Percentiles rank a stretch among this genome's conserved stretches.
These are phyloP conservation scores for Hymenoscyphus scutula DNA, from an alignment of 2,329 filamentous ascomycete species.

Conservation along the genomic window DNA sequence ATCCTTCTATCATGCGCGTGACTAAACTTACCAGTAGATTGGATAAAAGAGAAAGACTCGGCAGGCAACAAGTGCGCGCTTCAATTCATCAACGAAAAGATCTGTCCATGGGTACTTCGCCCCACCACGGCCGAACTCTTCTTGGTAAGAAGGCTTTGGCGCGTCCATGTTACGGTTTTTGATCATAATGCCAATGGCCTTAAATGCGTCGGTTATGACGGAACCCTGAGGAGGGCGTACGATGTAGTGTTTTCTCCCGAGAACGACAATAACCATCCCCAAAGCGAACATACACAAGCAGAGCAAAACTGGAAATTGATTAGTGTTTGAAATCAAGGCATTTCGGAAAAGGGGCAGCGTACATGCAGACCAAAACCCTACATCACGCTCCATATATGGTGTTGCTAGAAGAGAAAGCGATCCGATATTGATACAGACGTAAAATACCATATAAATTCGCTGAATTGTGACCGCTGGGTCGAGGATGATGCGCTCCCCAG, in stretches of 20 bases:
- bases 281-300: constrained; percentile 53
- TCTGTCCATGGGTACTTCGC: constrained; percentile 43
- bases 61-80: constrained; percentile 57
- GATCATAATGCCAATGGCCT: constrained; percentile 55
- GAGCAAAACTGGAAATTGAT: constrained; percentile 30
- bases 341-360: background rate
- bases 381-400: constrained; percentile 43
- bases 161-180: constrained; percentile 51
- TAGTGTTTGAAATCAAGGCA: background rate
- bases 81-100: constrained; percentile 68
- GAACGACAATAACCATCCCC: constrained; percentile 48
- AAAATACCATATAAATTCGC: constrained; percentile 50
- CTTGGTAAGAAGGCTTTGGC: constrained; percentile 61
- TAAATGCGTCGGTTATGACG: constrained; percentile 65
- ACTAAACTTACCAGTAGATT: constrained; percentile 47
- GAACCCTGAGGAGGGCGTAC: constrained; percentile 57
- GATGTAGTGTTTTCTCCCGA: constrained; percentile 56
- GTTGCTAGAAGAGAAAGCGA: constrained; percentile 46
- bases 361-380: constrained; percentile 46
- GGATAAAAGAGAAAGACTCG: constrained; percentile 59
- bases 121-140: constrained; percentile 41
- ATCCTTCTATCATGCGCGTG: background rate
- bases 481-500: constrained; percentile 58
- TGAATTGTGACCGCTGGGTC: constrained; percentile 58
- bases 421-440: constrained; percentile 68